These are phyloP conservation scores for Juglanconis juglandina DNA, from an alignment of 2,329 filamentous ascomycete genomes.

Conservation along the genomic window DNA sequence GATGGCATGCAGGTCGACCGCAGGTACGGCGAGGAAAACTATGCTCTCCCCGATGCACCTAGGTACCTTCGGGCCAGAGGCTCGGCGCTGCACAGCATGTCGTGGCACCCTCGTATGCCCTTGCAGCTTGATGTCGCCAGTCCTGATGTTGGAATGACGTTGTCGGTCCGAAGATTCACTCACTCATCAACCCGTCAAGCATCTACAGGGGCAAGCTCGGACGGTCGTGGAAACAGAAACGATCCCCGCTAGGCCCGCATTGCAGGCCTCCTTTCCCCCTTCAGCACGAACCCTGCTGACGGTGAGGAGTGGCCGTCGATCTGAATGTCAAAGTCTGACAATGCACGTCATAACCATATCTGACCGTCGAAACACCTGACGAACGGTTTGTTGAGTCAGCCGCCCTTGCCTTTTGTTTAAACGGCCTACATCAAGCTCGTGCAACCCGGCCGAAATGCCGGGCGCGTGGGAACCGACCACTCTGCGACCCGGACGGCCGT, in stretches of 20 bases:
- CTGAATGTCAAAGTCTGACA: not conserved
- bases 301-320: not conserved
- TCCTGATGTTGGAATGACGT: not conserved
- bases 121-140: not conserved
- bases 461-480: not conserved
- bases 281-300: not conserved
- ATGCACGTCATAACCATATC: not conserved
- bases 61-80: not conserved
- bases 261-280: not conserved
- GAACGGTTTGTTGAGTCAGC: too few relatives aligned
- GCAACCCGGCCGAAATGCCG: not conserved
- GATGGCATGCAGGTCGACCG: not conserved
- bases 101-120: conserved; percentile 10
- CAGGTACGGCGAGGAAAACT: not conserved
- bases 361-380: too few relatives aligned
- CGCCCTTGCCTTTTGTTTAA: too few relatives aligned
- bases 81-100: not conserved
- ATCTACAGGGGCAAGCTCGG: not conserved
- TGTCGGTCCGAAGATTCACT: not conserved
- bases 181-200: too few relatives aligned
- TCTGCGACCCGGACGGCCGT: too few relatives aligned
- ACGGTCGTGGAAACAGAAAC: not conserved
- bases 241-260: not conserved
- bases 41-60: not conserved
- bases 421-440: not conserved